These are phyloP conservation scores for Phytopythium chamaehyphon DNA, from an alignment of 352 stramenopile genomes.

Conservation along the genomic window DNA sequence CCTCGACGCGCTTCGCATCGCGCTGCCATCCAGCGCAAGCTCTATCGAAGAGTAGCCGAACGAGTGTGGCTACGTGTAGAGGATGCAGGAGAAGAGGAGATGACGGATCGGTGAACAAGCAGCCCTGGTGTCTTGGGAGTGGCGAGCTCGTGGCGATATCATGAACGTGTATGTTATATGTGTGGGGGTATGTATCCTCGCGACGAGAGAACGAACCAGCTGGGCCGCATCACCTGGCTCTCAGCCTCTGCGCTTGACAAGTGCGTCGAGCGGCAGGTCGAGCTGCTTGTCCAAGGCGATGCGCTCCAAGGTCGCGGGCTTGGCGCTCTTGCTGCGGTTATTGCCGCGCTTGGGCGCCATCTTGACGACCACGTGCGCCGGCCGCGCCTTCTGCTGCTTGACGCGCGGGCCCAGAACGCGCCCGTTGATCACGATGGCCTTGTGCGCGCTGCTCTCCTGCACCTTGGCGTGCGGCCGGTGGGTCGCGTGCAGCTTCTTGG, in stretches of 20 bases:
- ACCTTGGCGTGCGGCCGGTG: constrained; percentile 50
- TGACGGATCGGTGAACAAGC: too few relatives aligned
- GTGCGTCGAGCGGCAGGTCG: constrained; percentile 56
- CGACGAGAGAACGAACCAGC: background rate
- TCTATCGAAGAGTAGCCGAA: too few relatives aligned
- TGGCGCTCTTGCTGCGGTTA: constrained; percentile 13
- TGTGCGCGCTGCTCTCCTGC: constrained; percentile 13
- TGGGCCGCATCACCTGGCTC: background rate
- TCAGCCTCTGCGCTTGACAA: constrained; percentile 37
- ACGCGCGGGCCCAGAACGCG: constrained; percentile 57
- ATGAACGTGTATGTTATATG: too few relatives aligned
- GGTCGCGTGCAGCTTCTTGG: constrained; percentile 43
- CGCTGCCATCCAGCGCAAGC: constrained; percentile 22
- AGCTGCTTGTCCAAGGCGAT: constrained; percentile 67
- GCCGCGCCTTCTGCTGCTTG: constrained; percentile 24
- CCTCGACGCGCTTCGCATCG: constrained; percentile 58
- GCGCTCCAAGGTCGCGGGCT: background rate
- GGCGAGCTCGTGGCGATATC: too few relatives aligned
- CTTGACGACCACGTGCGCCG: constrained; percentile 20
- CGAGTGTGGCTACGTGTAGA: too few relatives aligned
- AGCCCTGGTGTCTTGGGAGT: too few relatives aligned
- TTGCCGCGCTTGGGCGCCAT: constrained; percentile 13
- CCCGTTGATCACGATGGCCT: constrained; percentile 55
- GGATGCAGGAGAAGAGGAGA: too few relatives aligned
- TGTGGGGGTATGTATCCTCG: too few relatives aligned